Evolutionary conservation across 192 early-diverging fungal genomes (phyloP).

Genomic region (Paraglomus occultum): DNA sequence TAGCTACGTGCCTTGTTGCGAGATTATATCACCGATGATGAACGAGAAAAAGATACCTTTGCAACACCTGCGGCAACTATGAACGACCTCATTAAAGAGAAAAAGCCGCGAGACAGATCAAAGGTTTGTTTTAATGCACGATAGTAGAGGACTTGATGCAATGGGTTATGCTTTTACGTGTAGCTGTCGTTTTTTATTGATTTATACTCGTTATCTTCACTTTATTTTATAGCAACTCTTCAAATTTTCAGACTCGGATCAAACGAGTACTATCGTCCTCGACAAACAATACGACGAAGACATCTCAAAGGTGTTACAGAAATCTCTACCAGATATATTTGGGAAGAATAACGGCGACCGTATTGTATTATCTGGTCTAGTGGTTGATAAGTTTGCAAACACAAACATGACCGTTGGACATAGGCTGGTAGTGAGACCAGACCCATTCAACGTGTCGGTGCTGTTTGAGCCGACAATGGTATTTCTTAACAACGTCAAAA

Average conservation of each 20-base stretch:
- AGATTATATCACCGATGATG: slow-evolving; percentile 45
- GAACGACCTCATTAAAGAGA: slow-evolving; percentile 31
- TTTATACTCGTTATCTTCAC: neutral
- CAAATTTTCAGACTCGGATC: slow-evolving; percentile 35
- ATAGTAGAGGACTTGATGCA: slow-evolving; percentile 2
- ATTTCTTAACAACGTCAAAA: slow-evolving; percentile 58
- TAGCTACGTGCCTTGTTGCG: slow-evolving; percentile 44
- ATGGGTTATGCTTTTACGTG: neutral
- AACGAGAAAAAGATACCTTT: slow-evolving; percentile 27
- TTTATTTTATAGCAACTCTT: slow-evolving; percentile 34
- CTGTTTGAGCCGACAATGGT: slow-evolving; percentile 65
- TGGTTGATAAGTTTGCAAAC: slow-evolving; percentile 67
- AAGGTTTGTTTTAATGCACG: slow-evolving; percentile 15
- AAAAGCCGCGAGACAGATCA: slow-evolving; percentile 1
- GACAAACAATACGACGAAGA: slow-evolving; percentile 37
- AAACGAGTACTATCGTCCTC: slow-evolving; percentile 13
- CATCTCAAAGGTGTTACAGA: slow-evolving; percentile 26
- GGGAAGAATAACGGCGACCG: slow-evolving; percentile 19
- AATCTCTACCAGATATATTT: slow-evolving; percentile 32
- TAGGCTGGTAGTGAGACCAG: slow-evolving; percentile 60
- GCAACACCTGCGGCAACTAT: slow-evolving; percentile 31
- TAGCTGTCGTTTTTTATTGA: neutral
- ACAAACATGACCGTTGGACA: slow-evolving; percentile 59
- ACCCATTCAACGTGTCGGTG: slow-evolving; percentile 68
- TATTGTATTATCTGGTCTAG: slow-evolving; percentile 19